A percentile compares a stretch with the other conserved stretches of the same genome.
phyloP scores from a whole-genome alignment of 2,329 filamentous ascomycete species.

The Pyricularia grisea region DNA sequence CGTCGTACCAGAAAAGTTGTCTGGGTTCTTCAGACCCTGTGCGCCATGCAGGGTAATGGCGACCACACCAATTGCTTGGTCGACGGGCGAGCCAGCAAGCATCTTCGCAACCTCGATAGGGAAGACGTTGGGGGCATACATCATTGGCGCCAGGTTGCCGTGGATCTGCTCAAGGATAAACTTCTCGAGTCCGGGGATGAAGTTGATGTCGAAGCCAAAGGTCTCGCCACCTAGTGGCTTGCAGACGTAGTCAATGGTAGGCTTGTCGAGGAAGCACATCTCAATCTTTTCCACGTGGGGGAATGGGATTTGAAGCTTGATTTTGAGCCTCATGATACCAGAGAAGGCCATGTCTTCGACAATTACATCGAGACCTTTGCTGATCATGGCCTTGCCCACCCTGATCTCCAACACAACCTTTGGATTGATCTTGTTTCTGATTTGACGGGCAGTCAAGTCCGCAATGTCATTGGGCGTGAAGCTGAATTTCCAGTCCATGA shows the following conservation, averaged over 20 bases:
- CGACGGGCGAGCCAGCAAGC: constrained; percentile 86
- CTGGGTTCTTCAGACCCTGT: constrained; percentile 85
- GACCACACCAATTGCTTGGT: constrained; percentile 90
- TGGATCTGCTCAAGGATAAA: constrained; percentile 98
- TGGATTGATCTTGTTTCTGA: constrained; percentile 94
- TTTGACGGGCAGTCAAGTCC: constrained; percentile 81
- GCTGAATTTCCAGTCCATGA: constrained; percentile 99
- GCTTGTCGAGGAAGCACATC: constrained; percentile 85
- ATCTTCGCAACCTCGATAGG: constrained; percentile 98
- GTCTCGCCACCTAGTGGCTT: constrained; percentile 93
- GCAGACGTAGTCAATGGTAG: constrained; percentile 92
- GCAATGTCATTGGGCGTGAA: constrained; percentile 92
- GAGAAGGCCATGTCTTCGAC: constrained; percentile 97
- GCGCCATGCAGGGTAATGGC: constrained; percentile 88
- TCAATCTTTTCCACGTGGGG: constrained; percentile 92
- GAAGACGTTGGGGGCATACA: constrained; percentile 97
- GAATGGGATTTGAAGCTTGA: constrained; percentile 93
- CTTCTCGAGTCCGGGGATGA: constrained; percentile 84
- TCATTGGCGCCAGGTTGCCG: constrained; percentile 87
- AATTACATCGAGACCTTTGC: constrained; percentile 93
- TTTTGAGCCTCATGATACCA: constrained; percentile 91
- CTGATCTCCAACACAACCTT: constrained; percentile 94
- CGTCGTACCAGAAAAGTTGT: constrained; percentile 84
- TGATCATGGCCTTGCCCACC: constrained; percentile 91
- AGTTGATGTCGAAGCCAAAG: constrained; percentile 98